Base-by-base conservation (phyloP, 805 yeast genomes). In the Hanseniaspora thailandica region DNA sequence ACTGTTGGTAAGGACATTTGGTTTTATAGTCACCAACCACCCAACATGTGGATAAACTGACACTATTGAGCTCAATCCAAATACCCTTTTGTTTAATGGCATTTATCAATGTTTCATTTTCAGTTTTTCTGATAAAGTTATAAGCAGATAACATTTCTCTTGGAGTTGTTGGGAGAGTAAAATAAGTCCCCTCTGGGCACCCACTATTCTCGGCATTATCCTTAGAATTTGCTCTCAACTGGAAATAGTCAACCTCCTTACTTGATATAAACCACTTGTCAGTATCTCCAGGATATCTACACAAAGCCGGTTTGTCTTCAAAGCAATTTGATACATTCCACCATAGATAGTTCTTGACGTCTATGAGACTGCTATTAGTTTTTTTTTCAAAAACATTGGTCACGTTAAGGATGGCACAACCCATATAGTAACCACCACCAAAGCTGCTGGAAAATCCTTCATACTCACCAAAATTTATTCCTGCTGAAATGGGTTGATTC, bases 11-110 rank as follows among this genome's bases (percentile, higher is more conserved):
- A 0, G 97, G 96, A 63, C 97, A 89, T 31, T 69, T 62, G 0
- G 90, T 82, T 56, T 77, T 72, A 0, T 86, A 78, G 0, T 95
- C 96, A 1, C 95, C 96, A 12, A 76, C 66, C 4, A 88, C 88
- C 89, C 93, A 90, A 62, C 97, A 89, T 52, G 79, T 76, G 2
- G 74, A 67, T 20, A 81, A 79, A 0, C 86, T 76, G 22, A 90
- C 73, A 17, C 89, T 86, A 63, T 90, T 89, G 57, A 87, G 59
- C 66, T 86, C 87, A 3, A 87, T 76, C 97, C 97, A 89, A 0
- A 79, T 69, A 0, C 59, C 56, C 0, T 52, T 38, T 5, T 19
- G n/a, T 35, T 50, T 35, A 5, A 50, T 50, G 8, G 28, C 17
- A 5, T 43, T 25, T 4, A 50, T 34, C 30, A 50, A 25, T 6